Evolutionary conservation across 2,329 filamentous ascomycete species (phyloP).

Genomic region (Cercospora beticola): DNA sequence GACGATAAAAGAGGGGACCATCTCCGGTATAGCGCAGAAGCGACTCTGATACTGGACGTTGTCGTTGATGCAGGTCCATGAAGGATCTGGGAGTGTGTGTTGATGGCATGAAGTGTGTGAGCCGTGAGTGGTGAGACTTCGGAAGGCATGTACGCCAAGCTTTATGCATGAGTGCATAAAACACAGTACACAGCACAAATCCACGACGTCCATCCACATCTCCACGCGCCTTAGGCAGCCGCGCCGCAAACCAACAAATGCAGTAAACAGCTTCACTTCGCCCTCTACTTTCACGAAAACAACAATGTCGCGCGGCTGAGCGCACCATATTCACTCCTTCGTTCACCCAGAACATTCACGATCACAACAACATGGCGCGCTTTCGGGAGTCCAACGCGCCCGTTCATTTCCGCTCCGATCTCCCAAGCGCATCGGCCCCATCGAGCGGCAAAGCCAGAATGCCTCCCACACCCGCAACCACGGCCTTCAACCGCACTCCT

Average conservation of each 20-base stretch:
- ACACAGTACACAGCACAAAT: neutral
- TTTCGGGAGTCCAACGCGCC: neutral
- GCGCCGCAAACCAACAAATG: neutral
- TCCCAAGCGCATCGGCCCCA: neutral
- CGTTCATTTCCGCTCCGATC: neutral
- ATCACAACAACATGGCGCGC: neutral
- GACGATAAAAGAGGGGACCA: too few relatives aligned
- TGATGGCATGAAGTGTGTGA: neutral
- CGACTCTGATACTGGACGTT: too few relatives aligned
- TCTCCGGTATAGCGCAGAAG: too few relatives aligned
- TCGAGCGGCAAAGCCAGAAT: neutral
- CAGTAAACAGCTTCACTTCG: neutral
- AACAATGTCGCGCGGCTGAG: neutral
- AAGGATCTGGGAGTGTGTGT: too few relatives aligned
- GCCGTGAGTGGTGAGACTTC: neutral
- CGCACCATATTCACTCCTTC: neutral
- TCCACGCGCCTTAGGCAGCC: neutral
- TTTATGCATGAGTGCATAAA: neutral
- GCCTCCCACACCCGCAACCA: neutral
- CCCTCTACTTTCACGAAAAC: neutral
- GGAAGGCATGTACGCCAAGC: neutral
- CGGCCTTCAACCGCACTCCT: neutral
- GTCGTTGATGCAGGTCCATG: too few relatives aligned
- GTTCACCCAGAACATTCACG: neutral
- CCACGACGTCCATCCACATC: neutral